These are phyloP conservation scores for Phytophthora brassicae DNA, from an alignment of 352 stramenopile genomes.

Conservation along the genomic window DNA sequence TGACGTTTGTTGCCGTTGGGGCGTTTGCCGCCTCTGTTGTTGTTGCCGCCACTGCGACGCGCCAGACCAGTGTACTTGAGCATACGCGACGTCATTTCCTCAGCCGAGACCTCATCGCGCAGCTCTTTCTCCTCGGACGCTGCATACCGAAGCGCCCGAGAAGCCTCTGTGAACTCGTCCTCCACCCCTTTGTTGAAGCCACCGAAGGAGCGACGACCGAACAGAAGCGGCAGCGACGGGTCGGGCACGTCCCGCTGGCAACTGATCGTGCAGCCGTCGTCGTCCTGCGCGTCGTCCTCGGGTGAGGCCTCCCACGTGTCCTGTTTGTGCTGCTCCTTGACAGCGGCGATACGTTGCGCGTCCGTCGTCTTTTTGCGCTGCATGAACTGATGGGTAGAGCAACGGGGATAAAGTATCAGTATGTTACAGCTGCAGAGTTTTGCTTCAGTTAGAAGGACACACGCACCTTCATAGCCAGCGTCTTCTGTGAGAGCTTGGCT, in stretches of 20 bases:
- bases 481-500: constrained; percentile 76
- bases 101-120: constrained; percentile 76
- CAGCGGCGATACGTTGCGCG: constrained; percentile 49
- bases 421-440: no score
- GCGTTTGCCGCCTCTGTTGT: constrained; percentile 22
- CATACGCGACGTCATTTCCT: constrained; percentile 84
- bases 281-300: constrained; percentile 32
- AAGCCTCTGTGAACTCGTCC: constrained; percentile 74
- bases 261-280: constrained; percentile 41
- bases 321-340: constrained; percentile 58
- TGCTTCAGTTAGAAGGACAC: no score
- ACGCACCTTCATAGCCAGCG: constrained; percentile 77
- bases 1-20: constrained; percentile 53
- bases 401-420: constrained; percentile 1
- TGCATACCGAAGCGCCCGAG: constrained; percentile 54
- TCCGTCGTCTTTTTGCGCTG: constrained; percentile 78
- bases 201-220: constrained; percentile 76
- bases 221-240: constrained; percentile 72
- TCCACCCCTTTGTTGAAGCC: constrained; percentile 84
- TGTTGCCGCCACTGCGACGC: constrained; percentile 37
- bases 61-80: constrained; percentile 81
- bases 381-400: constrained; percentile 62
- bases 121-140: constrained; percentile 72
- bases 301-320: constrained; percentile 53
- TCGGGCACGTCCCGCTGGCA: constrained; percentile 66